Evolutionary conservation across 78 protist species (phyloP).

Genomic region (Capsaspora owczarzaki): DNA sequence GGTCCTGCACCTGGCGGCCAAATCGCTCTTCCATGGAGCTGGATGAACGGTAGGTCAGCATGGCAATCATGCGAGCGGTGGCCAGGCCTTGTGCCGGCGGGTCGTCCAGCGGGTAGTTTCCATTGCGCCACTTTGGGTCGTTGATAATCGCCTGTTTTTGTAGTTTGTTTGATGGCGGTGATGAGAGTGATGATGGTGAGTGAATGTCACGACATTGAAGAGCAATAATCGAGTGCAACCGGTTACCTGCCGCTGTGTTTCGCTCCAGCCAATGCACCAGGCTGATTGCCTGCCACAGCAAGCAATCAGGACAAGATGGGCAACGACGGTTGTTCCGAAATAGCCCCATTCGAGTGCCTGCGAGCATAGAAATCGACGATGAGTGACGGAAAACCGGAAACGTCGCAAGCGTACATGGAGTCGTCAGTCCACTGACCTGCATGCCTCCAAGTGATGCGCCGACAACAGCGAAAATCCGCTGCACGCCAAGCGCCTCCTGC

Average conservation of each 20-base stretch:
- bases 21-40: neutral
- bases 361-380: neutral
- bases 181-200: neutral
- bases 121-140: constrained; percentile 8
- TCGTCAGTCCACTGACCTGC: neutral
- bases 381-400: neutral
- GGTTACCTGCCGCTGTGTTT: neutral
- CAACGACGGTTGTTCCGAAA: neutral
- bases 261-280: constrained; percentile 19
- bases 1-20: neutral
- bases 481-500: neutral
- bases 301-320: neutral
- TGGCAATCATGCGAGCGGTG: constrained; percentile 21
- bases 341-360: constrained; percentile 17
- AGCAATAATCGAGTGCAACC: neutral
- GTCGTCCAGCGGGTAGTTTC: neutral
- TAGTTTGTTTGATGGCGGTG: neutral
- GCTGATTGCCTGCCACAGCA: constrained; percentile 17
- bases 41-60: constrained; percentile 24
- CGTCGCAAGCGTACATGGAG: neutral
- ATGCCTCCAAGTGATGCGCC: constrained; percentile 27
- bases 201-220: neutral
- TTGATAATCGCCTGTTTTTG: neutral
- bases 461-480: neutral
- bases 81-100: constrained; percentile 1